Percentiles rank a stretch among this genome's conserved stretches.
These are phyloP conservation scores for Blastocrithidia nonstop DNA, from an alignment of 208 protist species.

Conservation along the genomic window DNA sequence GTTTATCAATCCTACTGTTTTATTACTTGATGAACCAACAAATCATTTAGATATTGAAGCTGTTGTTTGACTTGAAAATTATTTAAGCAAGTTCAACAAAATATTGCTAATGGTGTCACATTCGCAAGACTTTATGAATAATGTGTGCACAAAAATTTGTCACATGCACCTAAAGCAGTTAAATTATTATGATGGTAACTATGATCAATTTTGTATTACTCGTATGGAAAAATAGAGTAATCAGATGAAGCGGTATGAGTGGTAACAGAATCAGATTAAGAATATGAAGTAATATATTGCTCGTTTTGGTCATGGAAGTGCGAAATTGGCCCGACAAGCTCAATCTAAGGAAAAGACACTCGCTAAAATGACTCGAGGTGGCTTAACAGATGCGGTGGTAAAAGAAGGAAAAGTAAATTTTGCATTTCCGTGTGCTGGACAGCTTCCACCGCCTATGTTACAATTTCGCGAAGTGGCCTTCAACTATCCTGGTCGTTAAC, in stretches of 20 bases:
- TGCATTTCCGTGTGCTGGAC: slow-evolving; percentile 63
- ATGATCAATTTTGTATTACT: slow-evolving; percentile 90
- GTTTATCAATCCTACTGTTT: slow-evolving; percentile 87
- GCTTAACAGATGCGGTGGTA: slow-evolving; percentile 86
- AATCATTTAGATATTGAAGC: slow-evolving; percentile 96
- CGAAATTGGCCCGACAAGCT: slow-evolving; percentile 90
- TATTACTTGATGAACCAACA: slow-evolving; percentile 96
- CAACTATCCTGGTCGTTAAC: slow-evolving; percentile 74
- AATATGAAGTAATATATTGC: slow-evolving; percentile 96
- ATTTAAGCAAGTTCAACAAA: slow-evolving; percentile 87
- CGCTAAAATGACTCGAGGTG: slow-evolving; percentile 87
- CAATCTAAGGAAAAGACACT: slow-evolving; percentile 92
- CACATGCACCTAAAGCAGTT: slow-evolving; percentile 83
- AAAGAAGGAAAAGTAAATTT: slow-evolving; percentile 75
- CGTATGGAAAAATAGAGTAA: slow-evolving; percentile 88
- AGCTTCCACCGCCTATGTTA: slow-evolving; percentile 85
- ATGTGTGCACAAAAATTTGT: slow-evolving; percentile 94
- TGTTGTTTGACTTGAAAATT: slow-evolving; percentile 93
- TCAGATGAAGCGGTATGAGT: slow-evolving; percentile 92
- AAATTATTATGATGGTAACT: slow-evolving; percentile 90
- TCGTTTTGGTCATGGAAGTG: slow-evolving; percentile 88
- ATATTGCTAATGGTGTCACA: slow-evolving; percentile 93
- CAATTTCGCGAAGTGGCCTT: slow-evolving; percentile 90
- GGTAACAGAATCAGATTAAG: slow-evolving; percentile 95
- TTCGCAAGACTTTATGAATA: slow-evolving; percentile 95